Evolutionary conservation across 164 flowering plant species (phyloP), one percentile per base, ranked within the genome.

Genomic region (Stephania yunnanensis): DNA sequence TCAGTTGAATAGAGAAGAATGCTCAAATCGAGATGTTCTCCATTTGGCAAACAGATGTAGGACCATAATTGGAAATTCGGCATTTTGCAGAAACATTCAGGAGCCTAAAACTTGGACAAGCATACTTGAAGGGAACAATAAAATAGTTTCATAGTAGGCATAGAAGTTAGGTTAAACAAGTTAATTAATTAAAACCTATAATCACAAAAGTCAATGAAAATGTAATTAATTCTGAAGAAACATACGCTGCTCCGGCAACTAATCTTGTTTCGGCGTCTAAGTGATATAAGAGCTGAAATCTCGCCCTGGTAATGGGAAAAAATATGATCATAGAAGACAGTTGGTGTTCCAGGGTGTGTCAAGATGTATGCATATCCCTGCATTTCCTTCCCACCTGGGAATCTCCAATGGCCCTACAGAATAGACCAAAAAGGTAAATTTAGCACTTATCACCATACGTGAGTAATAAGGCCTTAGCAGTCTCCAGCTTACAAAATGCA

Each of bases 301-400:
- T 92, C 92, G 53, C 84, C 76, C 7, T 71, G 78, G 75, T 87
- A 81, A 70, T 88, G 85, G 70, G 97, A 90, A 76, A 91, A 95
- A 46, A 92, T 77, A 79, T 95, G 99, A 64, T 95, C 99, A 73
- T 82, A 93, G 79, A 93, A 95, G 68, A 95, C 92, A 29, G 97
- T 78, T 30, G 99, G 99, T 48, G 99, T 95, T 77, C 99, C 99
- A 36, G 99, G 98, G 82, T 95, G 99, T 72, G 98, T 95, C 76
- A 95, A 82, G 79, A 91, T 92, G 84, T 95, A 95, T 45, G 99
- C 99, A 86, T 95, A 93, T 46, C 99, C 99, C 80, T 93, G 99
- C 97, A 95, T 93, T 84, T 95, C 98, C 82, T 91, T 95, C 65
- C 92, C 97, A 76, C 90, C 82, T 12, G 99, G 99, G 83, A 95